These are phyloP conservation scores for Kodamaea suecica DNA, from an alignment of 1,139 yeast species.

Conservation along the genomic window DNA sequence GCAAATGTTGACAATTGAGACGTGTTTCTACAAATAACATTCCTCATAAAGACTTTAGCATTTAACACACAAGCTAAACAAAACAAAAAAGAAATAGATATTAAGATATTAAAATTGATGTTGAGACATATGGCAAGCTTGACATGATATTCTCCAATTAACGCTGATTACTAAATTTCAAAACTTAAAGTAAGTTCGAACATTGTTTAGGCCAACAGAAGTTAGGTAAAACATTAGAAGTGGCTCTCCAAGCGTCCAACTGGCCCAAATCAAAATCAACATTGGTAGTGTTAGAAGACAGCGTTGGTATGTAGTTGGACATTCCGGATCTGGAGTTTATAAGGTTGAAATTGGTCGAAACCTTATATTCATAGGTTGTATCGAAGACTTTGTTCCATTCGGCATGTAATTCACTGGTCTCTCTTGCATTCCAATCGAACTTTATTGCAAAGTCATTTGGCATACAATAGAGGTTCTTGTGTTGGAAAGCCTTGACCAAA, in stretches of 20 bases:
- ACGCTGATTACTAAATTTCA: neutral
- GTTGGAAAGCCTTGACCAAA: slow-evolving; percentile 23
- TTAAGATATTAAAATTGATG: too few relatives aligned
- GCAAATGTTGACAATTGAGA: too few relatives aligned
- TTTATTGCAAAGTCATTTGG: slow-evolving; percentile 29
- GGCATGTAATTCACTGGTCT: slow-evolving; percentile 13
- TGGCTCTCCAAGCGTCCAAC: slow-evolving; percentile 17
- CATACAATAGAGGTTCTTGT: slow-evolving; percentile 28
- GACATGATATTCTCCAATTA: slow-evolving; percentile 1
- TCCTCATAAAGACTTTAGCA: too few relatives aligned
- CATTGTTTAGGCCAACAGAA: slow-evolving; percentile 25
- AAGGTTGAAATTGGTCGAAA: slow-evolving; percentile 13
- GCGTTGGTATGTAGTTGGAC: slow-evolving; percentile 1
- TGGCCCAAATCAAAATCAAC: slow-evolving; percentile 16
- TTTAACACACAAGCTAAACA: too few relatives aligned
- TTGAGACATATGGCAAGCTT: neutral
- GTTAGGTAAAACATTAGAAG: slow-evolving; percentile 25
- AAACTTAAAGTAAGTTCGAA: slow-evolving; percentile 1
- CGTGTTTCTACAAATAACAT: too few relatives aligned
- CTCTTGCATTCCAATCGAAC: slow-evolving; percentile 19
- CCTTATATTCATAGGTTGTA: slow-evolving; percentile 17
- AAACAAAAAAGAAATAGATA: too few relatives aligned
- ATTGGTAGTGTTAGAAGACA: slow-evolving; percentile 13
- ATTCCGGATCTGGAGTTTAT: slow-evolving; percentile 6
- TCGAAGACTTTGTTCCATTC: slow-evolving; percentile 19